Conservation (phyloP, 331 rosid species). For the Quercus phellos region DNA sequence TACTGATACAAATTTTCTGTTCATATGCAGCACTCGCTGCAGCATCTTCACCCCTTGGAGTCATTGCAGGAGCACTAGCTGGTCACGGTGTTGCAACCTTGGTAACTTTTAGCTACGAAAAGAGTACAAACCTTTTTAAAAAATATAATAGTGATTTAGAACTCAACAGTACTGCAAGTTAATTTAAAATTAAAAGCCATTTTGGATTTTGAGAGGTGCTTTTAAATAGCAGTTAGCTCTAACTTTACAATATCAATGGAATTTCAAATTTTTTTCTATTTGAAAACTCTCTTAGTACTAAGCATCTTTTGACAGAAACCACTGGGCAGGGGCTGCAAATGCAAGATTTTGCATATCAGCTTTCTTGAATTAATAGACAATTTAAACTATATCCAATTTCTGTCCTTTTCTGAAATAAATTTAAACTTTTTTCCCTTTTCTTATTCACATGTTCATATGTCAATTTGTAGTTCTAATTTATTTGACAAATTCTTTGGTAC, state of each 20-base stretch:
- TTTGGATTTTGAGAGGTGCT: no score
- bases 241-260: background rate
- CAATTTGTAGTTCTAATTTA: conserved; percentile 6
- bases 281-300: background rate
- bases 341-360: background rate
- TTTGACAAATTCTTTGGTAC: conserved; percentile 10
- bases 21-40: conserved; percentile 84
- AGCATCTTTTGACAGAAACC: background rate
- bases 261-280: background rate
- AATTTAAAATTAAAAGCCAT: background rate
- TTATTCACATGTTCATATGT: background rate
- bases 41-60: conserved; percentile 96
- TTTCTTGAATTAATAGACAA: background rate
- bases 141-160: background rate
- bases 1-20: conserved; percentile 11
- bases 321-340: background rate
- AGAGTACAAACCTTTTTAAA: background rate
- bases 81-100: conserved; percentile 92
- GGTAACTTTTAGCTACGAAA: conserved; percentile 43
- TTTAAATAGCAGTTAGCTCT: background rate
- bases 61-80: conserved; percentile 89
- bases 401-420: background rate
- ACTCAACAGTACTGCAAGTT: background rate
- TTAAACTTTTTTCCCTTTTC: background rate
- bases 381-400: background rate